A percentile compares a stretch with the other conserved stretches of the same genome.
Conservation (phyloP, 2,329 filamentous ascomycete genomes). For the Aspergillus vadensis region DNA sequence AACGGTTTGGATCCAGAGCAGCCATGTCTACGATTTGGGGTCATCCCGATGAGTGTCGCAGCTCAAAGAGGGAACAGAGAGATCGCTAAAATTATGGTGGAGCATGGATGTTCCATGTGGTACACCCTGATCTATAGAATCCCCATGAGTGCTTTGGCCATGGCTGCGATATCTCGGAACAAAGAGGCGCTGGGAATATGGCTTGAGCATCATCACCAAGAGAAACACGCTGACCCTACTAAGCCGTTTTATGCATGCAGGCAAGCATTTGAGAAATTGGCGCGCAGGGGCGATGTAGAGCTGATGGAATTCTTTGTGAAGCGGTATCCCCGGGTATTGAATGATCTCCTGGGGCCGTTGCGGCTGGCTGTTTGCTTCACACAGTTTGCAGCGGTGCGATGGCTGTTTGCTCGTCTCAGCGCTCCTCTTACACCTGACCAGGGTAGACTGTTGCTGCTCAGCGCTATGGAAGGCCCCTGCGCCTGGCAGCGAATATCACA, state of each 20-base stretch:
- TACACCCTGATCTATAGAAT: neutral
- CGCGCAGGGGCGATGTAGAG: neutral
- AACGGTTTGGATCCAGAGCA: neutral
- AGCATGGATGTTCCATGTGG: neutral
- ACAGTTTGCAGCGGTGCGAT: neutral
- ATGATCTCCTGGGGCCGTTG: neutral
- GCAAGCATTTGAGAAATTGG: neutral
- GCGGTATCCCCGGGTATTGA: neutral
- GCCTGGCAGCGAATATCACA: neutral
- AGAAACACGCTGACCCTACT: neutral
- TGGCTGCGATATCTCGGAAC: neutral
- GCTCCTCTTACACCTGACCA: neutral
- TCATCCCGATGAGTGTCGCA: neutral
- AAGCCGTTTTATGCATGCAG: neutral
- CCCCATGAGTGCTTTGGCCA: neutral
- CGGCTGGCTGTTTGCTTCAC: neutral
- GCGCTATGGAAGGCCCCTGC: neutral
- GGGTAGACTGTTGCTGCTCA: neutral
- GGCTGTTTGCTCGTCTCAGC: neutral
- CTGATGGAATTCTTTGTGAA: slow-evolving; percentile 1
- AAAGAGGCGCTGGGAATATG: neutral
- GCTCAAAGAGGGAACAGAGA: neutral
- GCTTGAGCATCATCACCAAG: neutral
- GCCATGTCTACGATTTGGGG: neutral
- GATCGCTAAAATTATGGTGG: neutral